These are phyloP conservation scores for Paraphoma sp. DNA, from an alignment of 2,329 filamentous ascomycete genomes.

Conservation along the genomic window DNA sequence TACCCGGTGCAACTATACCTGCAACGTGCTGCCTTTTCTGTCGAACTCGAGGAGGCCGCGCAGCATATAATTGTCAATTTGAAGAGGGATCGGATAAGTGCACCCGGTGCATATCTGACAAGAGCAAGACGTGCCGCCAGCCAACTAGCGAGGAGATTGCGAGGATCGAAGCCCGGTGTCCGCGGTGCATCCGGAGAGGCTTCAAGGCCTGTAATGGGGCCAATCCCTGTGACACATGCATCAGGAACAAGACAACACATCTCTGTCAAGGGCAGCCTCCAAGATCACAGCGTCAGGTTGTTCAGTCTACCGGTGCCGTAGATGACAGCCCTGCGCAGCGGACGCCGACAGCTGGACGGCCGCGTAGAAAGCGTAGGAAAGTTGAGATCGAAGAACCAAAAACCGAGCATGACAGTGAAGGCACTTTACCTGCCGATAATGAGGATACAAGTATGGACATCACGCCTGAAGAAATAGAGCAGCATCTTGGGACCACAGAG, in stretches of 20 bases:
- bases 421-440: neutral
- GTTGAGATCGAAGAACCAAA: neutral
- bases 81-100: constrained; percentile 12
- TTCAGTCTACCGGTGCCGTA: neutral
- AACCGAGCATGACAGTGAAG: neutral
- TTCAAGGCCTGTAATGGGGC: constrained; percentile 15
- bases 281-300: neutral
- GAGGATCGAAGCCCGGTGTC: constrained; percentile 18
- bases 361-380: neutral
- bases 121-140: constrained; percentile 7
- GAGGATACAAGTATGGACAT: neutral
- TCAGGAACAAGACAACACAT: constrained; percentile 7
- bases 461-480: neutral
- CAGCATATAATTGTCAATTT: constrained; percentile 18
- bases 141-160: constrained; percentile 16
- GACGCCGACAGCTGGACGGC: no score
- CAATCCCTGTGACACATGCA: constrained; percentile 14
- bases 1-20: constrained; percentile 3
- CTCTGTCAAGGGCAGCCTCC: neutral
- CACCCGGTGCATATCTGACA: constrained; percentile 11
- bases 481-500: neutral
- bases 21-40: constrained; percentile 16
- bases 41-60: constrained; percentile 19
- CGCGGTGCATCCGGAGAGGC: constrained; percentile 17
- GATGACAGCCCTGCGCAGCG: neutral